Base-by-base conservation (phyloP, 2,329 filamentous ascomycete genomes). In the Ilyonectria sp. region DNA sequence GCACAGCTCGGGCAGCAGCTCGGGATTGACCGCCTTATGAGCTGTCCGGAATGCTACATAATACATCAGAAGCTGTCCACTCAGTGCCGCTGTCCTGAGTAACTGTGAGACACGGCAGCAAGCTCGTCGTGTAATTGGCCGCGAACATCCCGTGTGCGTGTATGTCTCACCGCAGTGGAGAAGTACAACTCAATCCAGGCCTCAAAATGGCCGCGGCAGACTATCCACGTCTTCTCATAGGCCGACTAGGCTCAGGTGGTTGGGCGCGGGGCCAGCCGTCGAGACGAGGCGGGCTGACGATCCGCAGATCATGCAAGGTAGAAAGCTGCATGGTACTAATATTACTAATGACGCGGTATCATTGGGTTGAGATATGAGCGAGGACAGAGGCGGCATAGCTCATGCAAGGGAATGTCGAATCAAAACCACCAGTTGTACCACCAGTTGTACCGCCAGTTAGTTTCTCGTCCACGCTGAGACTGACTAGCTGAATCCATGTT, bases 261-360 rank as follows among this genome's bases (percentile, higher is more conserved):
- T 65, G 54, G 44, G 33, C 33, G 35, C 58, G 58, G 63, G 63
- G 53, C 58, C 46, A 61, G 63, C 57, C 63, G 63, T 57, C 52
- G 3, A 44, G 52, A 56, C 17, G 52, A 58, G 59, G 59, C 59
- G 31, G 31, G 50, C 59, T 62, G 59, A 46, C 31, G 43, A 49
- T 44, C 49, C 44, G 57, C 37, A 21, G 50, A 66, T 58, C 58
- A 57, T 66, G 58, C 58, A 62, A 47, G 46, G 33, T 40, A 35
- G 37, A 56, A 53, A 47, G 58, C 52, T 61, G 23, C 46, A 47
- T 53, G 50, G 62, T 47, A 66, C 58, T 61, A 66, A 61, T 53
- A 56, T 66, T 47, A 66, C 58, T 61, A 66, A 61, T 52, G 26
- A 50, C 58, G 52, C 52, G 46, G 50, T 44, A 37, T 40, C 10